Conservation (phyloP, 2,329 filamentous ascomycete genomes). For the Sordariomycetes sp. region DNA sequence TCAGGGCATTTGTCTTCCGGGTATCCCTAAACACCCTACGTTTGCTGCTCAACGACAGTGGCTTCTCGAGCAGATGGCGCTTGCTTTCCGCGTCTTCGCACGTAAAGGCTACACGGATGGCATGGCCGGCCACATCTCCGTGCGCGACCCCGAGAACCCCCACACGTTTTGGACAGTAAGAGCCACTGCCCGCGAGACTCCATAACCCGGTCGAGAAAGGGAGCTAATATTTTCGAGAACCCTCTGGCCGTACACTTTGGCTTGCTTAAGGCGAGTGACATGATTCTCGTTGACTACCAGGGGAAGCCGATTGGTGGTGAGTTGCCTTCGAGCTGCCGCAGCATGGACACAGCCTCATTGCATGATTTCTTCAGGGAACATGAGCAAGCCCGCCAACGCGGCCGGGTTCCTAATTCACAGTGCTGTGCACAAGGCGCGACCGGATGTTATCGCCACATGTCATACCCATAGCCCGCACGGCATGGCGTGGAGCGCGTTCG, state of each 20-base stretch:
- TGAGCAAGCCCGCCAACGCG: constrained; percentile 49
- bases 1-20: constrained; percentile 3
- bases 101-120: constrained; percentile 59
- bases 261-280: constrained; percentile 54
- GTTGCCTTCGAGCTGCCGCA: too few relatives aligned
- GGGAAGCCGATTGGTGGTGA: constrained; percentile 57
- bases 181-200: background rate
- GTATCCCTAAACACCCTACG: constrained; percentile 13
- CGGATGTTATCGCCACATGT: constrained; percentile 57
- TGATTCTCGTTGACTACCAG: constrained; percentile 53
- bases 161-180: constrained; percentile 50
- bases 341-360: too few relatives aligned
- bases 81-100: constrained; percentile 59
- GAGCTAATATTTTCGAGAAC: too few relatives aligned
- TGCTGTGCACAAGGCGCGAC: constrained; percentile 53
- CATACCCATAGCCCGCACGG: constrained; percentile 57
- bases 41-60: constrained; percentile 15
- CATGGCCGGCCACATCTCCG: constrained; percentile 58
- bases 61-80: constrained; percentile 51
- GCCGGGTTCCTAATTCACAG: constrained; percentile 61
- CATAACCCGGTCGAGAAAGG: background rate
- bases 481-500: constrained; percentile 59
- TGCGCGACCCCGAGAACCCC: constrained; percentile 52
- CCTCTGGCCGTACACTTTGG: constrained; percentile 57
- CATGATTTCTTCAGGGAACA: constrained; percentile 11